Evolutionary conservation across 495 filamentous ascomycete genomes (phyloP), one percentile per base, ranked within the genome.

Genomic region (Hypoxylon lienhwacheense): DNA sequence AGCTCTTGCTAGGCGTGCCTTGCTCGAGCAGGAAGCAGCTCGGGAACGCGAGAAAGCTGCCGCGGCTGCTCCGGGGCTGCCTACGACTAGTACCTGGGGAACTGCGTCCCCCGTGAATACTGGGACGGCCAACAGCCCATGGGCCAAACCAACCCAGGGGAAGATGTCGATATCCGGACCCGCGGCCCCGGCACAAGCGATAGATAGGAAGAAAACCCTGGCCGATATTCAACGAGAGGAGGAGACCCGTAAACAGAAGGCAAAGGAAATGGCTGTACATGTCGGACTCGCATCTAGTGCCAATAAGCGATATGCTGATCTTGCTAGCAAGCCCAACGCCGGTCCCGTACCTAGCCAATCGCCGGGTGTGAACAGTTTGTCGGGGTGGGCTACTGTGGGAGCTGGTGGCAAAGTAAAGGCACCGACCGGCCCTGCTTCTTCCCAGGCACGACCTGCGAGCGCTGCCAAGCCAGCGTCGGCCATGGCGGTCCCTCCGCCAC

Each of bases 151-250:
- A 77, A 74, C 66, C 65, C 54, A 71, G 7, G 58, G 68, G 12
- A 76, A 76, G 46, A 60, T 37, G 14, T 45, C 34, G 10, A 42
- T 50, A 3, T 54, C 59, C 5, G 60, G 47, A 5, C 64, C 71
- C 7, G 53, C 70, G 7, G 63, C 78, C 31, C 68, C 78, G 10
- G 69, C 71, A 4, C 61, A 77, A 12, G 63, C 60, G 7, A 66
- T 77, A 12, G 65, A 75, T 16, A 72, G 81, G 22, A 91, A 91
- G 78, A 97, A 96, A 80, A 96, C 91, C 0, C 77, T 97, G 22
- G 88, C 89, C 39, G 92, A 97, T 50, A 97, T 97, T 52, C 93
- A 97, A 67, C 90, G 91, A 63, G 93, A 98, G 73, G 93, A 98
- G 61, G 93, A 97, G 65, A 78, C 80, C 20, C 88, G 90, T 41